Evolutionary conservation across 352 stramenopile genomes (phyloP).

Genomic region (Lagenidium giganteum): DNA sequence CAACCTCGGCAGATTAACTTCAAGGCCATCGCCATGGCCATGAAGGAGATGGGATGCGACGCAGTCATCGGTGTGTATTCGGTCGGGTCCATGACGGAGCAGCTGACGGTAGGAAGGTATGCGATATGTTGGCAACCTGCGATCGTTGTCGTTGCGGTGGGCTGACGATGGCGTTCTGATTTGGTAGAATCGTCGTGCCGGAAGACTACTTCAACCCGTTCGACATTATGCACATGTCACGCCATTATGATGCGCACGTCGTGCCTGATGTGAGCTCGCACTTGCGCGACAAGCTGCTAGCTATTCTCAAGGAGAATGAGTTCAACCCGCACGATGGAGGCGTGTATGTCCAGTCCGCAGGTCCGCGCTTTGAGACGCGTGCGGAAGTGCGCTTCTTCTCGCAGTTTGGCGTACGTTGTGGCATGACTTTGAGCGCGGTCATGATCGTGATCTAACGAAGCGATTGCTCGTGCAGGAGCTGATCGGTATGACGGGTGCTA

Average conservation of each 20-base stretch:
- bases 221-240: slow-evolving; percentile 79
- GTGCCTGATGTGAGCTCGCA: slow-evolving; percentile 54
- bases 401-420: slow-evolving; percentile 51
- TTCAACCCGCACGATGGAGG: slow-evolving; percentile 65
- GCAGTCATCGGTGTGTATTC: slow-evolving; percentile 84
- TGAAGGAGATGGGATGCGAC: slow-evolving; percentile 54
- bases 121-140: neutral
- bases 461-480: slow-evolving; percentile 59
- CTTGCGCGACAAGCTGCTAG: slow-evolving; percentile 43
- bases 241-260: slow-evolving; percentile 80
- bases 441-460: no score
- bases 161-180: slow-evolving; percentile 7
- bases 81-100: slow-evolving; percentile 75
- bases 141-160: neutral
- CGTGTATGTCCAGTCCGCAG: slow-evolving; percentile 83
- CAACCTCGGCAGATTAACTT: slow-evolving; percentile 87
- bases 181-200: slow-evolving; percentile 56
- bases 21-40: slow-evolving; percentile 56
- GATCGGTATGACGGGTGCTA: slow-evolving; percentile 86
- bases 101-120: slow-evolving; percentile 39
- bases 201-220: slow-evolving; percentile 89
- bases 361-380: slow-evolving; percentile 88
- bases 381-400: slow-evolving; percentile 87
- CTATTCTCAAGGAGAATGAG: slow-evolving; percentile 31
- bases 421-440: no score